phyloP scores from a whole-genome alignment of 2,329 filamentous ascomycete genomes.

The Leptodontidium sp. region DNA sequence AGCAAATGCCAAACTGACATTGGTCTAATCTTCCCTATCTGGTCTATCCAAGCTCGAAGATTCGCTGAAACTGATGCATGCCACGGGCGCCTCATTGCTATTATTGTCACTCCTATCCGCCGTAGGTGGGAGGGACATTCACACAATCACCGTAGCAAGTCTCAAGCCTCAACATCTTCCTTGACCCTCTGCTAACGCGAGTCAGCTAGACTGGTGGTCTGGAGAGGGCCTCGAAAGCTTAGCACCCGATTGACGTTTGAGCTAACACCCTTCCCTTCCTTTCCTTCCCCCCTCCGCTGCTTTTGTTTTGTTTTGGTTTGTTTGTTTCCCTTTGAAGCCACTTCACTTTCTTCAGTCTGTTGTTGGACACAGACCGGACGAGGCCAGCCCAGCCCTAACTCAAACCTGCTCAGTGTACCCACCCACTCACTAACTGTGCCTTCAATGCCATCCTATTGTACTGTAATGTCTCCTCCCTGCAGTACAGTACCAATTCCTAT shows the following conservation, averaged over 20 bases:
- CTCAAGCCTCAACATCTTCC: constrained; percentile 5
- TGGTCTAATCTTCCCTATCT: constrained; percentile 14
- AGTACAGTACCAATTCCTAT: no score
- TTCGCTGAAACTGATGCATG: constrained; percentile 12
- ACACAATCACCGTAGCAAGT: constrained; percentile 6
- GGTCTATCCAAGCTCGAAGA: constrained; percentile 5
- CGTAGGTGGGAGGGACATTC: background rate
- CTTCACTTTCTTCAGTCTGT: background rate
- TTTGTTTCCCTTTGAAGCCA: no score
- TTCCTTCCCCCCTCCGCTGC: no score
- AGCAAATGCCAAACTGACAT: constrained; percentile 8
- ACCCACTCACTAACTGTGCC: no score
- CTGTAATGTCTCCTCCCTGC: no score
- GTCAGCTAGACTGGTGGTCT: constrained; percentile 28
- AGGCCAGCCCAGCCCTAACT: no score
- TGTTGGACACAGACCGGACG: no score
- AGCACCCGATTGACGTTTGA: constrained; percentile 34
- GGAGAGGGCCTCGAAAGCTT: constrained; percentile 30
- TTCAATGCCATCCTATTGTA: no score
- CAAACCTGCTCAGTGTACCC: no score
- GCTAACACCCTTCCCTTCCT: background rate
- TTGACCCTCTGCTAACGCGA: constrained; percentile 27
- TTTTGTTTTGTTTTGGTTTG: no score
- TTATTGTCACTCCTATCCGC: background rate
- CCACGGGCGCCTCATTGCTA: constrained; percentile 7